These are phyloP conservation scores for Smittium culicis DNA, from an alignment of 371 early-diverging fungal species.

Conservation along the genomic window DNA sequence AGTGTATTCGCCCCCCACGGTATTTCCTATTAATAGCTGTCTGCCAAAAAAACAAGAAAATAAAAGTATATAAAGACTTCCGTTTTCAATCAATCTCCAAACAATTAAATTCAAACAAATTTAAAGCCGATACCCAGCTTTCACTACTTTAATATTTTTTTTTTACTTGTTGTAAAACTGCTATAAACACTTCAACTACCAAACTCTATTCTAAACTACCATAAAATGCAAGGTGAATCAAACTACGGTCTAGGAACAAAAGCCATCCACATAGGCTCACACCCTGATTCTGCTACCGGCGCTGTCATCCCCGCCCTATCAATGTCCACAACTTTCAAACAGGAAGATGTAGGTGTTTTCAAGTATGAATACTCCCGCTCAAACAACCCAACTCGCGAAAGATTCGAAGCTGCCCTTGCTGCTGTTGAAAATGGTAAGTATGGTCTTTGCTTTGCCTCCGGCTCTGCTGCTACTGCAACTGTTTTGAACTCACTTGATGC, in stretches of 20 bases:
- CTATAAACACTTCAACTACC: no score
- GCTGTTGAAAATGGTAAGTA: constrained; percentile 77
- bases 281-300: constrained; percentile 72
- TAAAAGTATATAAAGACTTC: no score
- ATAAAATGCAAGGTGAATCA: no score
- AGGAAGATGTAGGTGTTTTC: constrained; percentile 78
- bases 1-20: no score
- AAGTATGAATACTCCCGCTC: constrained; percentile 93
- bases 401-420: constrained; percentile 84
- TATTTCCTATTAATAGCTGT: no score
- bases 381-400: constrained; percentile 83
- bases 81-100: no score
- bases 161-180: no score
- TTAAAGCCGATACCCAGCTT: no score
- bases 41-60: no score
- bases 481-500: constrained; percentile 53
- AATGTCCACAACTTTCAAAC: constrained; percentile 90
- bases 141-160: no score
- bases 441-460: constrained; percentile 89
- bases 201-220: no score
- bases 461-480: constrained; percentile 84
- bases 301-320: constrained; percentile 93
- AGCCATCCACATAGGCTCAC: constrained; percentile 84
- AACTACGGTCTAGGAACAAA: constrained; percentile 76
- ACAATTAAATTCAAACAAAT: no score